phyloP scores from a whole-genome alignment of 2,329 filamentous ascomycete genomes.

The Colletotrichum sublineola region DNA sequence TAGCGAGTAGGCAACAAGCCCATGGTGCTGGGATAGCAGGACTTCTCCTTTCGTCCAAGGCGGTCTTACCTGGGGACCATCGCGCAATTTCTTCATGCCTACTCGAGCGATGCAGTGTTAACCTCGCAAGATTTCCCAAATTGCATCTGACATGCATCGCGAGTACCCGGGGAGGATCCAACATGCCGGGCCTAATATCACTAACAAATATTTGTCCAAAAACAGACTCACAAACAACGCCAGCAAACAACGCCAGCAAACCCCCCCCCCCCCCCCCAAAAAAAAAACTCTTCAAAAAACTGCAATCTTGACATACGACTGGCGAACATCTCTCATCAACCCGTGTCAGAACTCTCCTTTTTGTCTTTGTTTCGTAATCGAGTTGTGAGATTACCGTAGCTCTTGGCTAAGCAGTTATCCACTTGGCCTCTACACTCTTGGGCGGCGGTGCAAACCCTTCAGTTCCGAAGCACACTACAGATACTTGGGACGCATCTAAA shows the following conservation, averaged over 20 bases:
- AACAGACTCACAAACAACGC: conserved; percentile 20
- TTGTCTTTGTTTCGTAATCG: neutral
- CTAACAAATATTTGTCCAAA: conserved; percentile 10
- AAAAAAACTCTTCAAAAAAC: too few species aligned
- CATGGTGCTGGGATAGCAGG: neutral
- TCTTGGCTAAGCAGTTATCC: neutral
- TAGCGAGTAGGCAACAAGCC: neutral
- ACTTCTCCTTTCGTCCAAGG: neutral
- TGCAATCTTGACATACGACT: neutral
- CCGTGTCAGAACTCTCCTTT: neutral
- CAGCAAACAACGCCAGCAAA: conserved; percentile 20
- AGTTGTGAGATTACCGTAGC: neutral
- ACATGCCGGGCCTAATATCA: conserved; percentile 10
- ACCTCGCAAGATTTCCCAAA: neutral
- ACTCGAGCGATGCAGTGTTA: neutral
- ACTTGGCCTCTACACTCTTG: neutral
- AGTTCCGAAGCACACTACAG: neutral
- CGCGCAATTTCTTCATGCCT: neutral
- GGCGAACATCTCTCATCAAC: neutral
- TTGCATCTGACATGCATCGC: conserved; percentile 5
- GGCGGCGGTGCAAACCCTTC: neutral
- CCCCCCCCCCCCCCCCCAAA: too few species aligned
- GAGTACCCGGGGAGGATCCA: conserved; percentile 10
- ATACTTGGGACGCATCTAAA: neutral
- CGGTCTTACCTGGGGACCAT: conserved; percentile 7